Percentiles rank a stretch among this genome's conserved stretches.
Conservation (phyloP, 441 rosid genomes). For the Hura crepitans region DNA sequence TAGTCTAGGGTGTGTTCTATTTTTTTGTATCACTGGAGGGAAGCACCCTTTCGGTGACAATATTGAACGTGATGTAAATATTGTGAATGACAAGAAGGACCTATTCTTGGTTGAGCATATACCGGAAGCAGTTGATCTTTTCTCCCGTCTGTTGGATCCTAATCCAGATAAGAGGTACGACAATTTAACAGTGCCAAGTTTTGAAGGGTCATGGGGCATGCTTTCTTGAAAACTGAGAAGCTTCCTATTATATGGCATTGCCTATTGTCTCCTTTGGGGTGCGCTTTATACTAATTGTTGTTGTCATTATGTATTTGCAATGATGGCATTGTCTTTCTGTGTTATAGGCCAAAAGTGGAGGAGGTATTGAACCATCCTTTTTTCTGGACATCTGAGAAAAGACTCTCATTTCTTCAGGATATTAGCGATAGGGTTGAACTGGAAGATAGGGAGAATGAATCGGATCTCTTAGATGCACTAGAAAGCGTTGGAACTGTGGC, state of each 20-base stretch:
- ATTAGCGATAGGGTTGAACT: conserved; percentile 76
- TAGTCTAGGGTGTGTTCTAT: conserved; percentile 86
- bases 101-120: conserved; percentile 76
- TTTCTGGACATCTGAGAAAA: conserved; percentile 69
- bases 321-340: not conserved
- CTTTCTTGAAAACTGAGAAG: conserved; percentile 1
- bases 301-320: not conserved
- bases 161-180: conserved; percentile 64
- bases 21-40: conserved; percentile 78
- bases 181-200: not conserved
- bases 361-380: conserved; percentile 68
- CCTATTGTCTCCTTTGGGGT: not conserved
- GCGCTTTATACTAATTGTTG: not conserved
- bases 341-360: conserved; percentile 59
- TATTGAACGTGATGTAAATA: conserved; percentile 74
- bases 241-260: not conserved
- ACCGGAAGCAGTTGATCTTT: conserved; percentile 87
- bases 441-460: conserved; percentile 64
- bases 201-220: not conserved
- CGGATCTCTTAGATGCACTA: conserved; percentile 58
- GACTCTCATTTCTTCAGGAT: conserved; percentile 80
- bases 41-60: conserved; percentile 79
- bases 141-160: conserved; percentile 57
- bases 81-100: conserved; percentile 70
- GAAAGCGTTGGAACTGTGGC: conserved; percentile 62